These are phyloP conservation scores for Rasamsonia emersonii DNA, from an alignment of 2,329 filamentous ascomycete genomes.

Conservation along the genomic window DNA sequence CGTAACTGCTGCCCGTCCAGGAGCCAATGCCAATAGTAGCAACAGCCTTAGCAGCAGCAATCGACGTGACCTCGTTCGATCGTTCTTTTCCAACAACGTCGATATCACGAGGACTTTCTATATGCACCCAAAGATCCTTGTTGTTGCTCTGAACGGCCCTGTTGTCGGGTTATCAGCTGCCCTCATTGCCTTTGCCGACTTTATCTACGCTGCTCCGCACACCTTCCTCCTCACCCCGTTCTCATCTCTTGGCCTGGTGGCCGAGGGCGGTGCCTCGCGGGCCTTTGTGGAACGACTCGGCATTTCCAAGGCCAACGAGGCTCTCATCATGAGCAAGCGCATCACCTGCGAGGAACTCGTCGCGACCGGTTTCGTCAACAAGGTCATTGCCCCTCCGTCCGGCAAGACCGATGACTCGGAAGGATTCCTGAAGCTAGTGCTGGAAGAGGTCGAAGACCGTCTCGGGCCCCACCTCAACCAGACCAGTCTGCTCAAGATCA, in stretches of 20 bases:
- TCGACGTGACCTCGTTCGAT: conserved; percentile 54
- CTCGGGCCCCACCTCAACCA: conserved; percentile 72
- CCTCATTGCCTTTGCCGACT: conserved; percentile 74
- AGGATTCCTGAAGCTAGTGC: conserved; percentile 62
- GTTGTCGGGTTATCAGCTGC: conserved; percentile 83
- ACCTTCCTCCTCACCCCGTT: conserved; percentile 88
- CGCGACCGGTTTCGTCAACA: conserved; percentile 74
- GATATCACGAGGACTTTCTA: conserved; percentile 87
- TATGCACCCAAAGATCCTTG: conserved; percentile 85
- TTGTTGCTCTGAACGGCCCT: conserved; percentile 86
- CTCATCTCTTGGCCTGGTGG: conserved; percentile 72
- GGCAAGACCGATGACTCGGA: conserved; percentile 53
- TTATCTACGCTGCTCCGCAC: conserved; percentile 76
- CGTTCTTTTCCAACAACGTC: conserved; percentile 77
- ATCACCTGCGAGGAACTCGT: conserved; percentile 67
- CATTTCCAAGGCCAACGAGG: conserved; percentile 77
- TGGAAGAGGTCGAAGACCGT: conserved; percentile 71
- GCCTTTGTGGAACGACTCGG: conserved; percentile 76
- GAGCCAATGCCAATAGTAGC: conserved; percentile 18
- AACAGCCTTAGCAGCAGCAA: conserved; percentile 26
- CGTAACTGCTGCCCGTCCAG: conserved; percentile 49
- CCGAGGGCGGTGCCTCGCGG: conserved; percentile 73
- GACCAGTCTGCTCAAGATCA: conserved; percentile 73
- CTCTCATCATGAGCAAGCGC: conserved; percentile 78
- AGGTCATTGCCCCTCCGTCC: conserved; percentile 55